phyloP scores from a whole-genome alignment of 164 flowering plant species.

The Taxillus chinensis region DNA sequence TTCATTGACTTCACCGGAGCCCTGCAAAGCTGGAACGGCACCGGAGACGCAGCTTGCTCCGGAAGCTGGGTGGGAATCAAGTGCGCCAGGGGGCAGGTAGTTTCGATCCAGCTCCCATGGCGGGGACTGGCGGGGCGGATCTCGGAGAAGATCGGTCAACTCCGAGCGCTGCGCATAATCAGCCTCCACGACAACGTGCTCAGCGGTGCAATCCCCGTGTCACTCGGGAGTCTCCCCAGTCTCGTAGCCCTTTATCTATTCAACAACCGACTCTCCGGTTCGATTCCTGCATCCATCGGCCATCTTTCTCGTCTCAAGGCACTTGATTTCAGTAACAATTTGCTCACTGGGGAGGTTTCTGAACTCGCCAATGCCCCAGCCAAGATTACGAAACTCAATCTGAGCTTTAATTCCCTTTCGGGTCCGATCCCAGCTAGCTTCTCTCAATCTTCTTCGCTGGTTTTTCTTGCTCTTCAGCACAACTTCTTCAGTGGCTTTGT shows the following conservation, averaged over 20 bases:
- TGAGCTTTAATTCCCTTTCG: slow-evolving; percentile 58
- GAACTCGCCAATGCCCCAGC: slow-evolving; percentile 41
- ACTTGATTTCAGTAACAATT: slow-evolving; percentile 71
- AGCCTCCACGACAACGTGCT: slow-evolving; percentile 26
- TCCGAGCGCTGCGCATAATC: slow-evolving; percentile 51
- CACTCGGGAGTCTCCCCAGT: slow-evolving; percentile 57
- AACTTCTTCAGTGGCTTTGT: slow-evolving; percentile 72
- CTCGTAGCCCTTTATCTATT: slow-evolving; percentile 74
- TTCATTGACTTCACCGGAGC: slow-evolving; percentile 44
- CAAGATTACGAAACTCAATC: slow-evolving; percentile 53
- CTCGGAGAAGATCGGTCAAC: slow-evolving; percentile 59
- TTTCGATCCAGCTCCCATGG: slow-evolving; percentile 83
- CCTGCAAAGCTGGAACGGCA: slow-evolving; percentile 64
- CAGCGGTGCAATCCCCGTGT: slow-evolving; percentile 50
- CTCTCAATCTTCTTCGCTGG: slow-evolving; percentile 38
- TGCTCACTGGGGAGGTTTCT: slow-evolving; percentile 56
- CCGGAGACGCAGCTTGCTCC: slow-evolving; percentile 54
- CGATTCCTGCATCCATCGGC: slow-evolving; percentile 65
- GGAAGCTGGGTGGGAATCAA: slow-evolving; percentile 85
- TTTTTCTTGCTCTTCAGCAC: slow-evolving; percentile 56
- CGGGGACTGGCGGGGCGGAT: slow-evolving; percentile 68
- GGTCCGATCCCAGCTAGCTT: slow-evolving; percentile 56
- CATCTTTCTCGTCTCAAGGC: slow-evolving; percentile 42
- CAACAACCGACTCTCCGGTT: slow-evolving; percentile 78
- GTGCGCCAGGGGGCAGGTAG: slow-evolving; percentile 68